Evolutionary conservation across 352 stramenopile species (phyloP), one percentile per base, ranked within the genome.

Genomic region (Phytophthora crassamura): DNA sequence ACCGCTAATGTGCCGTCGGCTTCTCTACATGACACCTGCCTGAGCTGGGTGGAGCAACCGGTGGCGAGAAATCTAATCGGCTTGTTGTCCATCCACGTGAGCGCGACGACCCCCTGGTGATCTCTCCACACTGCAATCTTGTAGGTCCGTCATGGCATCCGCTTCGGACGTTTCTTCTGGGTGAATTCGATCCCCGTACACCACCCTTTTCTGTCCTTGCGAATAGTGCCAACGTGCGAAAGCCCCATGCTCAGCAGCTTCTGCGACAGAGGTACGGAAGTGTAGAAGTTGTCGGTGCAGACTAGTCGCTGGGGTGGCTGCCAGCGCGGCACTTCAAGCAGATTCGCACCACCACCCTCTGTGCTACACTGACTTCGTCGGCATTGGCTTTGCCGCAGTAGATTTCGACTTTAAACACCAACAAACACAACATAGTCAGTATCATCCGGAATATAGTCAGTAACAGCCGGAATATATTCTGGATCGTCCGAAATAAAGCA

Each of bases 191-290:
- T 43, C 7, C 7, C 9, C 38, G 10, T 43, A 15, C 38, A 43
- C 22, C 41, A 64, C 5, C 57, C 57, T 1, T 56, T 30, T 0
- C 57, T 43, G 22, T 67, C 52, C 0, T 36, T 55, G 0, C 58
- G 64, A 0, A 48, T 20, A 0, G 57, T 67, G 11, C 57, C 52
- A 5, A 67, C 51, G 16, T 56, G 45, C 28, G 64, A 73, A 2
- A 58, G 35, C 0, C 35, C 36, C 20, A 43, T 53, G 15, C 49
- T 25, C 14, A 68, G 35, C 11, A 73, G 30, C 22, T 48, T 55
- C 7, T 42, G 35, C 11, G 22, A 48, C 39, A 59, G 39, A 14
- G 36, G 3, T 14, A 25, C 6, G 4, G 51, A 59, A 12, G 36
- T 59, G 38, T 59, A 59, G 39, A 50, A 59, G 38, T 59, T 59